These are phyloP conservation scores for Aeschynomene evenia DNA, from an alignment of 306 rosid genomes.

Conservation along the genomic window DNA sequence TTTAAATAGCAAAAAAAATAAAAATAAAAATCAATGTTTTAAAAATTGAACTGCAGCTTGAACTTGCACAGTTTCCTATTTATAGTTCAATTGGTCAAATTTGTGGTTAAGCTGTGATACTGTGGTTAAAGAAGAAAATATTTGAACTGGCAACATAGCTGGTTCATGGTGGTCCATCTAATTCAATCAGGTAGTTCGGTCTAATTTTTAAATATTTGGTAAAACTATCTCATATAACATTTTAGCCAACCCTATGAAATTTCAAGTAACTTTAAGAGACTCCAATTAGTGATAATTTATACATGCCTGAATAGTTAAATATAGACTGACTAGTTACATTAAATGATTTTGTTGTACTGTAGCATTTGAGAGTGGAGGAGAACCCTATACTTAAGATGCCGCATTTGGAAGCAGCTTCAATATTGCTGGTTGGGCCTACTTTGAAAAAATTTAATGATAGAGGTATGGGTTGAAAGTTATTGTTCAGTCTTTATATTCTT, in stretches of 20 bases:
- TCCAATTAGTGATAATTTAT: slow-evolving; percentile 6
- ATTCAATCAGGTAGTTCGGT: too few relatives aligned
- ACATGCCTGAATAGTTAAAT: background rate
- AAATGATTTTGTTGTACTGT: slow-evolving; percentile 34
- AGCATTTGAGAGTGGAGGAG: slow-evolving; percentile 99
- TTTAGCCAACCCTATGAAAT: background rate
- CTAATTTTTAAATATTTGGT: too few relatives aligned
- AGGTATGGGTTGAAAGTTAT: slow-evolving; percentile 51
- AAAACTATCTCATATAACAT: background rate
- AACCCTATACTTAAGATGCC: slow-evolving; percentile 92
- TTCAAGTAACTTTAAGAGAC: background rate
- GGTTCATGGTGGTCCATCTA: too few relatives aligned
- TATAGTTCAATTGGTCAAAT: too few relatives aligned
- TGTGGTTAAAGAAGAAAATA: too few relatives aligned
- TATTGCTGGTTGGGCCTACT: slow-evolving; percentile 93
- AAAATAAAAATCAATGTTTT: too few relatives aligned
- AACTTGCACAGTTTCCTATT: too few relatives aligned
- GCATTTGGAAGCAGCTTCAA: slow-evolving; percentile 93
- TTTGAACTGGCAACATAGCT: too few relatives aligned
- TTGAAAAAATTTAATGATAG: slow-evolving; percentile 91
- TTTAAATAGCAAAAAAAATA: too few relatives aligned
- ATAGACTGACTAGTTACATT: slow-evolving; percentile 21
- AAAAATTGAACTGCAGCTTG: too few relatives aligned
- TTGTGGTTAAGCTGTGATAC: too few relatives aligned
- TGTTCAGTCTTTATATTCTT: slow-evolving; percentile 25